phyloP scores from a whole-genome alignment of 2,329 filamentous ascomycete species.

The Talaromyces sp. region DNA sequence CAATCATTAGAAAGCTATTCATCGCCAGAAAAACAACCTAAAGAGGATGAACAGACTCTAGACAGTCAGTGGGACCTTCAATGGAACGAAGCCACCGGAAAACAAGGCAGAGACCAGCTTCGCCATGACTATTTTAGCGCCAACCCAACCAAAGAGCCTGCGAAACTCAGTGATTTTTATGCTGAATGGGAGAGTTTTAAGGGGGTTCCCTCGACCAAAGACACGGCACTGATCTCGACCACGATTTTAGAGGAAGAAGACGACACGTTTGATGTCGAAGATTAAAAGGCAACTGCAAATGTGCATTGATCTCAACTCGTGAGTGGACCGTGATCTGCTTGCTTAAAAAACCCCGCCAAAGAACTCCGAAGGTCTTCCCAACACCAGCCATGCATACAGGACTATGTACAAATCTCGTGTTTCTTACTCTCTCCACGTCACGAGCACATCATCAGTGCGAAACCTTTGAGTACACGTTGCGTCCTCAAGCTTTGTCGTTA shows the following conservation, averaged over 20 bases:
- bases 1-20: constrained; percentile 24
- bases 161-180: constrained; percentile 9
- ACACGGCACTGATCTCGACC: constrained; percentile 54
- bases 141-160: neutral
- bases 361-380: neutral
- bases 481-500: constrained; percentile 69
- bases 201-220: constrained; percentile 12
- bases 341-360: neutral
- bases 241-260: constrained; percentile 66
- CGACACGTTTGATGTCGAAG: constrained; percentile 48
- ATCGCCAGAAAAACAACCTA: neutral
- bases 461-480: constrained; percentile 82
- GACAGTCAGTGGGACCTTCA: neutral
- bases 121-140: neutral
- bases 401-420: neutral
- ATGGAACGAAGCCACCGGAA: neutral
- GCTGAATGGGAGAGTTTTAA: constrained; percentile 6
- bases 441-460: constrained; percentile 73
- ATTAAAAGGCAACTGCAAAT: neutral
- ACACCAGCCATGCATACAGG: neutral
- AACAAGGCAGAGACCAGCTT: neutral
- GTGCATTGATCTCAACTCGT: neutral
- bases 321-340: neutral
- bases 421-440: constrained; percentile 65
- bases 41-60: neutral